Conservation (phyloP, 208 protist genomes). For the Vickermania spadyakhi region DNA sequence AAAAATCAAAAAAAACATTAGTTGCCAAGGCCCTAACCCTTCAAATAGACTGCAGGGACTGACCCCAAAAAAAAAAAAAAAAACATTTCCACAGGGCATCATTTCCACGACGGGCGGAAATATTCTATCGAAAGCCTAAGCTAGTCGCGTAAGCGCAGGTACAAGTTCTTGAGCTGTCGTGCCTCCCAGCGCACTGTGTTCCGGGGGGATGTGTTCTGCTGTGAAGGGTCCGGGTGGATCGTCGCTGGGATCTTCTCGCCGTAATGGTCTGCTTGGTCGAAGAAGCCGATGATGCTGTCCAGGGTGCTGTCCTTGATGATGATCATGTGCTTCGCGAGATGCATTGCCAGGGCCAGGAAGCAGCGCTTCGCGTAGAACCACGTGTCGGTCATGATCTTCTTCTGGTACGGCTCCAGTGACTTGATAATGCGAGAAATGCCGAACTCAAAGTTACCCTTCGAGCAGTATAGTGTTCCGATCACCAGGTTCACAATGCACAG, state of each 20-base stretch:
- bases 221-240: slow-evolving; percentile 74
- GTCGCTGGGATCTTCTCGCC: slow-evolving; percentile 90
- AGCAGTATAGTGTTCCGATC: slow-evolving; percentile 98
- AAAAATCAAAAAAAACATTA: too few relatives aligned
- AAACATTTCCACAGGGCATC: too few relatives aligned
- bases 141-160: slow-evolving; percentile 70
- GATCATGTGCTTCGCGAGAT: slow-evolving; percentile 98
- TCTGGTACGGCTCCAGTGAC: slow-evolving; percentile 93
- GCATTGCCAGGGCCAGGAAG: slow-evolving; percentile 91
- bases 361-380: slow-evolving; percentile 98
- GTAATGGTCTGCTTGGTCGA: slow-evolving; percentile 89
- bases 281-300: slow-evolving; percentile 91
- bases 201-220: slow-evolving; percentile 67
- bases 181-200: slow-evolving; percentile 93
- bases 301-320: slow-evolving; percentile 91
- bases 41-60: too few relatives aligned
- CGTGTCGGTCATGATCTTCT: slow-evolving; percentile 95
- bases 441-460: slow-evolving; percentile 97
- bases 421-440: slow-evolving; percentile 96
- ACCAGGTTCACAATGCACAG: slow-evolving; percentile 98
- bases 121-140: too few relatives aligned
- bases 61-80: too few relatives aligned
- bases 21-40: too few relatives aligned
- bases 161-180: slow-evolving; percentile 89
- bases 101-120: too few relatives aligned